Conservation (phyloP, 371 early-diverging fungal genomes). For the Mycotypha africana region DNA sequence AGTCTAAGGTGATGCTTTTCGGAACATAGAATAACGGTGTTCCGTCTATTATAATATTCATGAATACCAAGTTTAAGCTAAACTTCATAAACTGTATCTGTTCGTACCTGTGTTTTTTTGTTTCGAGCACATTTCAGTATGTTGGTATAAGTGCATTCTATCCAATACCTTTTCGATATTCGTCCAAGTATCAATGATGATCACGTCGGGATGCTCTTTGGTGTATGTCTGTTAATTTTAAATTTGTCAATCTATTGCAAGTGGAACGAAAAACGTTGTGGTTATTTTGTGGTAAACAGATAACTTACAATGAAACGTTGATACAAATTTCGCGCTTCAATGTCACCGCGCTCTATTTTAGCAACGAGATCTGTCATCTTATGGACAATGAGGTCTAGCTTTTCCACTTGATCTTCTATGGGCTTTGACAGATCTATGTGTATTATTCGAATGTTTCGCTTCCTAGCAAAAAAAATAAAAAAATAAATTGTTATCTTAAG, state of each 20-base stretch:
- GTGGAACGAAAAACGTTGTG: too few relatives aligned
- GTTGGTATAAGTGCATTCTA: slow-evolving; percentile 24
- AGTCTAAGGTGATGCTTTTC: slow-evolving; percentile 13
- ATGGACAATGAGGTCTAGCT: slow-evolving; percentile 41
- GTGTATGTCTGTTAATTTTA: slow-evolving; percentile 26
- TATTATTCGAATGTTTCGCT: slow-evolving; percentile 26
- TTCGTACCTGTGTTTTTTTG: slow-evolving; percentile 9
- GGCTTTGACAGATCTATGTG: slow-evolving; percentile 34
- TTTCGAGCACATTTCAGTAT: slow-evolving; percentile 10
- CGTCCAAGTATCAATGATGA: slow-evolving; percentile 33
- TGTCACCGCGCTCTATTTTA: slow-evolving; percentile 28
- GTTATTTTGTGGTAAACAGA: neutral
- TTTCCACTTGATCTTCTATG: slow-evolving; percentile 27
- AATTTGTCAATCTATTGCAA: neutral
- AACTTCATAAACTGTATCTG: too few relatives aligned
- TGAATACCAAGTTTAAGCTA: too few relatives aligned
- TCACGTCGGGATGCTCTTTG: slow-evolving; percentile 22
- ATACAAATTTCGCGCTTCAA: slow-evolving; percentile 18
- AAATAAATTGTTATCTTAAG: neutral
- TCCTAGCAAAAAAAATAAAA: slow-evolving; percentile 12
- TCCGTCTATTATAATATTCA: slow-evolving; percentile 6
- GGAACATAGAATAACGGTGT: slow-evolving; percentile 27
- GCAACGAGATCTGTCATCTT: slow-evolving; percentile 42
- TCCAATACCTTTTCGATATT: slow-evolving; percentile 30
- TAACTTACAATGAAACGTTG: slow-evolving; percentile 29